Conservation (phyloP, 768 basidiomycete species). For the Tricholoma bakamatsutake region DNA sequence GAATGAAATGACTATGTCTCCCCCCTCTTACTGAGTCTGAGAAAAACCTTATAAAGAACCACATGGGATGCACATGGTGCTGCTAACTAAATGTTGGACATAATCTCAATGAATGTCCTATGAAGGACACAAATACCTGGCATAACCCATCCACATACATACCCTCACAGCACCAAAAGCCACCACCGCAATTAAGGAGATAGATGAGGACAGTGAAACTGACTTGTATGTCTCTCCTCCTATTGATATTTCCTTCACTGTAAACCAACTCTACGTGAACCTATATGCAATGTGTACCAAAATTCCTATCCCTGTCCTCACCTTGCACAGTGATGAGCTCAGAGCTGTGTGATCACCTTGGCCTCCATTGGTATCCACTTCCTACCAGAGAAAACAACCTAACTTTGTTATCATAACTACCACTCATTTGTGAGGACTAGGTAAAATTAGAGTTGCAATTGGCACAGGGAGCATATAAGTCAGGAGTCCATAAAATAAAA, state of each 20-base stretch:
- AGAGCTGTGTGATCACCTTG: too few relatives aligned
- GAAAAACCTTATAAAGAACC: neutral
- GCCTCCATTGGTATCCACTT: too few relatives aligned
- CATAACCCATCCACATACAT: neutral
- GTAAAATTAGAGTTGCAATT: neutral
- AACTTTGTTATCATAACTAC: neutral
- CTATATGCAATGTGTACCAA: neutral
- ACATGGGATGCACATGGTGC: neutral
- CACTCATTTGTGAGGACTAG: neutral
- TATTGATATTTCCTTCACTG: neutral
- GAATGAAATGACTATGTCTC: neutral
- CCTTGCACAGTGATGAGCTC: neutral
- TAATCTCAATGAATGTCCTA: neutral
- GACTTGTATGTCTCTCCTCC: too few relatives aligned
- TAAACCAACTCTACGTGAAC: neutral
- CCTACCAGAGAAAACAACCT: neutral
- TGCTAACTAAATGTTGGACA: neutral
- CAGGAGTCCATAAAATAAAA: neutral
- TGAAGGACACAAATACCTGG: neutral
- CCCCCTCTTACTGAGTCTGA: neutral
- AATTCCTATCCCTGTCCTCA: neutral
- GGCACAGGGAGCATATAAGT: neutral
- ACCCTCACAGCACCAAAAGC: neutral
- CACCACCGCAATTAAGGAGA: neutral
- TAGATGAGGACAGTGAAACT: neutral